Evolutionary conservation across 768 basidiomycete genomes (phyloP).

Genomic region (Hydnum rufescens): DNA sequence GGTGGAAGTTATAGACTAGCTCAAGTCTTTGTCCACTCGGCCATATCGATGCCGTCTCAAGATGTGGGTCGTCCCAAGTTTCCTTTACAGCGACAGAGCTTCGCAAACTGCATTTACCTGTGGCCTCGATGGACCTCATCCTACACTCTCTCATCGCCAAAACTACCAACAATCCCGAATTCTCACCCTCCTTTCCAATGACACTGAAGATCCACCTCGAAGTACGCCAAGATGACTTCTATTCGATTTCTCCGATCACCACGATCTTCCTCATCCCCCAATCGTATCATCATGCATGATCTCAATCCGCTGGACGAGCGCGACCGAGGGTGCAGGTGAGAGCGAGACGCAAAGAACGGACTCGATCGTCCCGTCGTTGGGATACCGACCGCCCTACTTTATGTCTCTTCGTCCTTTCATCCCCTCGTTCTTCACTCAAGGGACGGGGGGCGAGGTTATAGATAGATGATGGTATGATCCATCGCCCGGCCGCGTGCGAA

Average conservation of each 20-base stretch:
- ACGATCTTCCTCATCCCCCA: conserved; percentile 5
- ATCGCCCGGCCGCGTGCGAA: conserved; percentile 34
- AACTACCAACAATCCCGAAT: conserved; percentile 41
- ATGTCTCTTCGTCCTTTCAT: conserved; percentile 8
- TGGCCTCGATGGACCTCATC: conserved; percentile 49
- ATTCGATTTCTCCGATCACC: conserved; percentile 70
- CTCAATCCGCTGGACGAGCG: conserved; percentile 39
- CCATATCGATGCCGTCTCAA: conserved; percentile 68
- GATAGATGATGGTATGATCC: conserved; percentile 42
- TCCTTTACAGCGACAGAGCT: conserved; percentile 85
- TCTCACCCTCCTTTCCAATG: conserved; percentile 44
- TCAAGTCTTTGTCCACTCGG: conserved; percentile 39
- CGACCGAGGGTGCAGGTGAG: conserved; percentile 27
- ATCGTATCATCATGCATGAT: conserved; percentile 30
- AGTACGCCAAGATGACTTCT: conserved; percentile 45
- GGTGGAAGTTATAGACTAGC: conserved; percentile 42
- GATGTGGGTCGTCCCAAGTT: conserved; percentile 75
- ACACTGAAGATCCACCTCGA: conserved; percentile 28
- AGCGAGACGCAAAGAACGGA: conserved; percentile 38
- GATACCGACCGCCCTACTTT: conserved; percentile 54
- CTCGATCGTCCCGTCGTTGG: conserved; percentile 72
- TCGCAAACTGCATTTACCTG: conserved; percentile 54
- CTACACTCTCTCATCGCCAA: conserved; percentile 13
- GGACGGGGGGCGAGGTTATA: conserved; percentile 16
- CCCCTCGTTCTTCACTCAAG: no score